Conservation (phyloP, 2,329 filamentous ascomycete genomes). For the Nothopassalora personata region DNA sequence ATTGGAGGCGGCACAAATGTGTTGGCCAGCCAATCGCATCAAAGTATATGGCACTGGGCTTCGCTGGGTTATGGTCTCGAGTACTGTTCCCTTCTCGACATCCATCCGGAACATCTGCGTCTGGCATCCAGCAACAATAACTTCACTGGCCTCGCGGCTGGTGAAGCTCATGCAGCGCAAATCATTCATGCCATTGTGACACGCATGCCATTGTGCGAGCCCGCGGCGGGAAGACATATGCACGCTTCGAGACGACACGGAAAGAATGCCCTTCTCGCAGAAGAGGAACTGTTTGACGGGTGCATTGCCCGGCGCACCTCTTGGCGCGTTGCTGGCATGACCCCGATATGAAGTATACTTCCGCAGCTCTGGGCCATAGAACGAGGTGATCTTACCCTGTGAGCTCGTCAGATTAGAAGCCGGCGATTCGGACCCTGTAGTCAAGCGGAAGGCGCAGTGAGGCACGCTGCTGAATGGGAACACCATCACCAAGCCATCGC, state of each 20-base stretch:
- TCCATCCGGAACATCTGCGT: constrained; percentile 75
- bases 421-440: background rate
- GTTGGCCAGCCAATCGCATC: constrained; percentile 79
- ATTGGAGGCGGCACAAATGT: constrained; percentile 86
- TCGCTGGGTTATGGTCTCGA: constrained; percentile 34
- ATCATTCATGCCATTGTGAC: constrained; percentile 73
- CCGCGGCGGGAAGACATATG: constrained; percentile 85
- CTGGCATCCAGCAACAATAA: constrained; percentile 84
- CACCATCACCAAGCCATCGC: background rate
- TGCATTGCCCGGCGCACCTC: constrained; percentile 52
- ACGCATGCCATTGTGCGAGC: constrained; percentile 80
- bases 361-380: constrained; percentile 78
- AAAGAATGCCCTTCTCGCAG: constrained; percentile 84
- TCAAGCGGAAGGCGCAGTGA: constrained; percentile 3
- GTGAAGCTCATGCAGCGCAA: constrained; percentile 94
- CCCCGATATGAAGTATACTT: constrained; percentile 86
- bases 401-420: background rate
- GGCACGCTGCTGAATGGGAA: background rate
- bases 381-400: constrained; percentile 82
- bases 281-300: constrained; percentile 82
- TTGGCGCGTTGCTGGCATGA: constrained; percentile 50
- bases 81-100: constrained; percentile 50
- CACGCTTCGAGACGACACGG: constrained; percentile 73
- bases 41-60: constrained; percentile 65
- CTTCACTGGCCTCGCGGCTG: constrained; percentile 73